A percentile compares a stretch with the other conserved stretches of the same genome.
phyloP scores from a whole-genome alignment of 2,329 filamentous ascomycete genomes.

The Aureobasidium subglaciale region DNA sequence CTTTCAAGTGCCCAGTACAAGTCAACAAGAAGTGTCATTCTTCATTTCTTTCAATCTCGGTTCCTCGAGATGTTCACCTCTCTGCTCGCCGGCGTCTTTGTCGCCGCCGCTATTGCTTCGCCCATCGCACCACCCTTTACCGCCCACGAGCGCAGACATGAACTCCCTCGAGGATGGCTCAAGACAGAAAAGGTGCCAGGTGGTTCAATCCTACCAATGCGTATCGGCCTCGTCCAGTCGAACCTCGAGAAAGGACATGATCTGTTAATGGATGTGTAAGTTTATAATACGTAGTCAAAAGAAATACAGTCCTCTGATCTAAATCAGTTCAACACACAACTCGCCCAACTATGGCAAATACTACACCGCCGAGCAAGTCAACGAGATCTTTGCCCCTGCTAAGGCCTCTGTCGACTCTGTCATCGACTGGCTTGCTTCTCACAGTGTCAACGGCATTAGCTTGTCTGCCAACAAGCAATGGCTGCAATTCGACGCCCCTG shows the following conservation, averaged over 20 bases:
- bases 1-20: neutral
- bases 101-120: neutral
- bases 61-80: neutral
- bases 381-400: slow-evolving; percentile 34
- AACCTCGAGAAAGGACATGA: slow-evolving; percentile 35
- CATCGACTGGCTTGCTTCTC: slow-evolving; percentile 32
- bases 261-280: slow-evolving; percentile 25
- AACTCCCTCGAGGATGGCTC: slow-evolving; percentile 28
- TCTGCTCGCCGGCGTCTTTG: slow-evolving; percentile 35
- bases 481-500: slow-evolving; percentile 35
- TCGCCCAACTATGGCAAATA: slow-evolving; percentile 36
- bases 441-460: slow-evolving; percentile 27
- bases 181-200: slow-evolving; percentile 31
- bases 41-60: neutral
- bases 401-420: slow-evolving; percentile 30
- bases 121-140: slow-evolving; percentile 29
- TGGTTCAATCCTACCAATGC: slow-evolving; percentile 35
- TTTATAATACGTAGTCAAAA: neutral
- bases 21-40: neutral
- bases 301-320: neutral
- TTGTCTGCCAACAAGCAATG: slow-evolving; percentile 28
- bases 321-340: slow-evolving; percentile 18
- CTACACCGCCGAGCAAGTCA: slow-evolving; percentile 31
- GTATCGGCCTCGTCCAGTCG: slow-evolving; percentile 39
- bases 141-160: slow-evolving; percentile 34